These are phyloP conservation scores for Pichia heedii DNA, from an alignment of 805 yeast genomes.

Conservation along the genomic window DNA sequence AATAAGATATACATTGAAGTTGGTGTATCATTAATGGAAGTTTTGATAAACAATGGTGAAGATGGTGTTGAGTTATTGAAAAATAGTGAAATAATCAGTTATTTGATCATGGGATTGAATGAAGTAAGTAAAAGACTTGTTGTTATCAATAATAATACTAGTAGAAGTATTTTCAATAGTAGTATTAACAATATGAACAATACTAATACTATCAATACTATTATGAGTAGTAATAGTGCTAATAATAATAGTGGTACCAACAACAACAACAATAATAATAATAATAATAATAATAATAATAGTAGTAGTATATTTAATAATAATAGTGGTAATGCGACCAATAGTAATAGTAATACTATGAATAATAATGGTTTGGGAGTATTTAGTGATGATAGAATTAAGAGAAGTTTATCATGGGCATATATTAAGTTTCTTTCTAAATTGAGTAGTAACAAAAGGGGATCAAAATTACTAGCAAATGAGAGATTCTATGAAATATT, in stretches of 20 bases:
- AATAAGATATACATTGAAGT: conserved; percentile 54
- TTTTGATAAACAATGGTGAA: conserved; percentile 37
- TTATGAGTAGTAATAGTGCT: neutral
- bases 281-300: neutral
- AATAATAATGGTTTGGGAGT: conserved; percentile 1
- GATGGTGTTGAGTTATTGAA: conserved; percentile 29
- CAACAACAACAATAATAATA: neutral
- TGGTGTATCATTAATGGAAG: conserved; percentile 67
- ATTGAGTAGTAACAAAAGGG: conserved; percentile 49
- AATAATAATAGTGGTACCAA: neutral
- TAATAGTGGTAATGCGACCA: neutral
- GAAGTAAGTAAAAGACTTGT: neutral
- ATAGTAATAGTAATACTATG: neutral
- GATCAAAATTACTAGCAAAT: conserved; percentile 60
- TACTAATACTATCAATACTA: neutral
- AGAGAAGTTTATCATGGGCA: conserved; percentile 1
- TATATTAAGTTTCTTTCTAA: conserved; percentile 64
- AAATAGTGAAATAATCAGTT: conserved; percentile 57
- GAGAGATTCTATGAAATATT: conserved; percentile 82
- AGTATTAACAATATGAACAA: neutral
- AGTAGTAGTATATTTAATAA: neutral
- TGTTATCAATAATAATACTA: neutral
- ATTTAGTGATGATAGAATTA: conserved; percentile 1
- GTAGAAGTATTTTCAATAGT: too few relatives aligned
- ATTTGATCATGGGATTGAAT: conserved; percentile 16